Base-by-base conservation (phyloP, 805 yeast species). In the Candida gorgasii region DNA sequence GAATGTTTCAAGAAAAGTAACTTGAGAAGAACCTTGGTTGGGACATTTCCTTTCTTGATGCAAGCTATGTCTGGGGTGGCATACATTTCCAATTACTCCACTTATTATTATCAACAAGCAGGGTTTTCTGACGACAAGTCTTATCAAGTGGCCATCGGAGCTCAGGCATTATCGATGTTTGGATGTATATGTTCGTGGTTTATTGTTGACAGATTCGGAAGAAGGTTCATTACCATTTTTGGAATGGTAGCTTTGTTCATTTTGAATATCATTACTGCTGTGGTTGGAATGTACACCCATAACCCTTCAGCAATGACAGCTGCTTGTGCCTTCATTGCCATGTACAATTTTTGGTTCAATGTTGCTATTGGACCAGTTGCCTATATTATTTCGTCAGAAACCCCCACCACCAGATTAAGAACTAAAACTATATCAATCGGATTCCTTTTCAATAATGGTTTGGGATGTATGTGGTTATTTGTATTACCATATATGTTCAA, bases 401-500 rank as follows among this genome's bases (percentile, higher is more conserved):
- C n/a, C n/a, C n/a, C n/a, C n/a, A n/a, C n/a, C n/a, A n/a, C n/a
- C n/a, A n/a, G n/a, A n/a, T n/a, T n/a, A n/a, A n/a, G n/a, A 55
- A 49, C 62, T 29, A 65, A 67, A 49, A 61, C 74, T 4, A 51
- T 67, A 35, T 63, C 65, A 30, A 16, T 53, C n/a, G 57, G 64
- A 43, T 9, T 15, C 13, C 18, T 19, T 13, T 14, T 33, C 5
- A 32, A 40, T 22, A 55, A 59, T 44, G 43, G 56, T 13, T 52
- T 58, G 29, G 58, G 54, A 41, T 57, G 59, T 39, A 55, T 62
- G 47, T 54, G 58, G 51, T 48, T 64, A 8, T 57, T 69, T 41
- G 58, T 66, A 33, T 42, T 40, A 29, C 80, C 80, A 11, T 72
- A 70, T 49, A 65, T 75, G 76, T 59, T 75, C 52, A 75, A 73